phyloP scores from a whole-genome alignment of 345 rosid genomes.

The Eucalyptus brandiana region DNA sequence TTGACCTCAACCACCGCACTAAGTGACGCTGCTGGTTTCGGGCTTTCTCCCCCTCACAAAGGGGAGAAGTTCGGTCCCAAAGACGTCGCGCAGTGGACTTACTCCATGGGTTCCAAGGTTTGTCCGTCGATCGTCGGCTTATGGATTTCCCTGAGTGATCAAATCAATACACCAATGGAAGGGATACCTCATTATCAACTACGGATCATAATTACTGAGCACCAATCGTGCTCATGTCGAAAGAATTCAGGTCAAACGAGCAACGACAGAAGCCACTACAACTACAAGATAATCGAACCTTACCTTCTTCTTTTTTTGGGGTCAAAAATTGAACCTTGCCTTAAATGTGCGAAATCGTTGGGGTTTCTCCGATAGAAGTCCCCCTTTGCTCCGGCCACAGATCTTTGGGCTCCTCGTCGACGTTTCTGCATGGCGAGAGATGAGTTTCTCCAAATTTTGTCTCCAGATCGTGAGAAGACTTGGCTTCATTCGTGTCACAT shows the following conservation, averaged over 20 bases:
- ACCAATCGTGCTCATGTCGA: background rate
- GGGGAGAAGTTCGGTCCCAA: no score
- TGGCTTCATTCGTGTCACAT: background rate
- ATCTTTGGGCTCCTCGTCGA: background rate
- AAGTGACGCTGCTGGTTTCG: no score
- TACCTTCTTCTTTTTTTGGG: no score
- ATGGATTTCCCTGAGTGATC: no score
- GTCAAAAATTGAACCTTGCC: background rate
- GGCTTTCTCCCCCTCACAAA: no score
- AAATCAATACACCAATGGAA: no score
- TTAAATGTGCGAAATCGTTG: background rate
- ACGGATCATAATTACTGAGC: background rate
- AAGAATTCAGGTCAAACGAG: background rate
- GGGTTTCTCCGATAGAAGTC: background rate
- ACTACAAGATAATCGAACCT: background rate
- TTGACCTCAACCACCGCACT: background rate
- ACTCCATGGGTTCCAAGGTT: no score
- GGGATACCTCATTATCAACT: background rate
- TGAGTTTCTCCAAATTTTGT: background rate
- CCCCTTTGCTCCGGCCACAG: background rate
- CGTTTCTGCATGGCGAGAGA: background rate
- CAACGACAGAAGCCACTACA: background rate
- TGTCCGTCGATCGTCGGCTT: no score
- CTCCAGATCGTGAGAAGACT: background rate
- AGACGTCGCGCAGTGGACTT: no score